Base-by-base conservation (phyloP, 148 eudicot genomes). In the Silene latifolia region DNA sequence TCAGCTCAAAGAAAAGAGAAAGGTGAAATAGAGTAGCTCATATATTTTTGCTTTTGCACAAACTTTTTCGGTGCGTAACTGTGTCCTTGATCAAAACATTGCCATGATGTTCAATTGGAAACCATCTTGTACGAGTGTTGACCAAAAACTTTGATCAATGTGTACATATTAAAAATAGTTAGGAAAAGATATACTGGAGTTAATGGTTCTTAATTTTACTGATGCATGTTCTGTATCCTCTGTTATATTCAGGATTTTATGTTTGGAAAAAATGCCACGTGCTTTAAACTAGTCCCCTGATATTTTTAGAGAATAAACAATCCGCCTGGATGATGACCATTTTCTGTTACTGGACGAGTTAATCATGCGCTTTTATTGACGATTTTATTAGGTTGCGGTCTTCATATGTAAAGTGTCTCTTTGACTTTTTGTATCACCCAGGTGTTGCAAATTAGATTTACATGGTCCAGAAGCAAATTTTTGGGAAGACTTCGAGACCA, bases 1-100 rank as follows among this genome's bases (percentile, higher is more conserved):
- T 95, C 80, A 95, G 93, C 87, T 88, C 98, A 58, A 95, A 92
- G 85, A 95, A 95, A 83, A 82, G 98, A 83, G 97, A 95, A 83
- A 87, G 96, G 98, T 92, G 81, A 58, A 75, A 59, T 74, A 23
- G 12, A 29, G 83, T 51, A 56, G 70, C 19, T 60, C 63, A 8
- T 39, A 39, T 39, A 0, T 39, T 39, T 39, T 64, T 69, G 60
- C 51, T 67, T 67, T 15, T n/a, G 18, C 44, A 27, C 53, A 24
- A 63, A 21, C 60, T 47, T 15, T 61, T 27, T 39, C 20, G 15
- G 54, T n/a, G 71, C 71, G 5, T 44, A 44, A 11, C 27, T 20
- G 54, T 19, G 27, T 67, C 54, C 54, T 67, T 67, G 71, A 19
- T 67, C 29, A 42, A 39, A 67, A 44, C 39, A 17, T 32, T 39